Evolutionary conservation across 2,329 filamentous ascomycete genomes (phyloP).

Genomic region (Whalleya microplaca): DNA sequence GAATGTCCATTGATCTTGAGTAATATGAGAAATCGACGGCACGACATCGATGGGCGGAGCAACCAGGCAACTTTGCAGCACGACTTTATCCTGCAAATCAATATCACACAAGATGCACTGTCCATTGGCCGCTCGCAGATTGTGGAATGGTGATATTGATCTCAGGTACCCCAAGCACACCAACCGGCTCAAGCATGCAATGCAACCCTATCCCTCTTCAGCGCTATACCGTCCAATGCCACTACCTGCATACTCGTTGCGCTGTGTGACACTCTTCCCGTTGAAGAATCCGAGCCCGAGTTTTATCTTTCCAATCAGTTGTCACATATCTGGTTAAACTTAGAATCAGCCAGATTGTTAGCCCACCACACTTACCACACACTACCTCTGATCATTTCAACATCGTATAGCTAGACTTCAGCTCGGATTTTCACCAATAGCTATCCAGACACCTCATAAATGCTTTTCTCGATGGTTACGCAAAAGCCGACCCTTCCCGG

Average conservation of each 20-base stretch:
- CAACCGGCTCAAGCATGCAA: neutral
- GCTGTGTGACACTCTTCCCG: neutral
- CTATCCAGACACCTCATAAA: neutral
- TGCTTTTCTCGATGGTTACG: neutral
- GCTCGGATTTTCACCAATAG: neutral
- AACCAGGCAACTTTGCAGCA: neutral
- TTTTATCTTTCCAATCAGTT: neutral
- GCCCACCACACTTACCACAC: neutral
- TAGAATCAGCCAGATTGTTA: neutral
- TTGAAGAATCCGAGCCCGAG: neutral
- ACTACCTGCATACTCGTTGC: neutral
- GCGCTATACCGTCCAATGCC: neutral
- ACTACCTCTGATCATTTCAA: neutral
- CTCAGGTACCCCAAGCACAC: neutral
- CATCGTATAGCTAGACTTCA: neutral
- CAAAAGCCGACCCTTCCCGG: neutral
- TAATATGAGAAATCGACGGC: neutral
- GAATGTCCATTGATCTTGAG: neutral
- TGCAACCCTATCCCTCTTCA: neutral
- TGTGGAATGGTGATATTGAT: neutral
- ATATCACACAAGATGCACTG: neutral
- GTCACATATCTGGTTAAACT: neutral
- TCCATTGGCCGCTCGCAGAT: neutral
- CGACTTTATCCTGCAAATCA: neutral
- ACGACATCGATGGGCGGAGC: neutral